These are phyloP conservation scores for Heliosperma pusillum DNA, from an alignment of 148 eudicot species.

Conservation along the genomic window DNA sequence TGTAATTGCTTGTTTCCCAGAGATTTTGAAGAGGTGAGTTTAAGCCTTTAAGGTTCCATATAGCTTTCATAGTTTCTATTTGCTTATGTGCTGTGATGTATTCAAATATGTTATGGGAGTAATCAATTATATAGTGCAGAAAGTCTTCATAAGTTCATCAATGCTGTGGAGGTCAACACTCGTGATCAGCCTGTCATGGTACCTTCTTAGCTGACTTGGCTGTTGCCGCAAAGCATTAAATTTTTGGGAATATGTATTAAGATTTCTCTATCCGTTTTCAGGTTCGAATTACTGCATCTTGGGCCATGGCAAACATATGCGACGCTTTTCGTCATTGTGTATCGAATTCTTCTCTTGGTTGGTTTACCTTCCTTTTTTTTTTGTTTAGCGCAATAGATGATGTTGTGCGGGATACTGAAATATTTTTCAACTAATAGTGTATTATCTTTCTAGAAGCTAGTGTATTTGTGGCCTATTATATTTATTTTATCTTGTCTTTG, in stretches of 20 bases:
- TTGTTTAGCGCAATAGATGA: not conserved
- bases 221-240: not conserved
- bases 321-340: slow-evolving; percentile 67
- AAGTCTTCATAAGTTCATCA: slow-evolving; percentile 59
- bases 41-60: slow-evolving; percentile 10
- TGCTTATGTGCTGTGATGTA: not conserved
- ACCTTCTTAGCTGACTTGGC: slow-evolving; percentile 9
- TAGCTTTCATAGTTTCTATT: not conserved
- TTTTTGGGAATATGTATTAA: not conserved
- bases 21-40: slow-evolving; percentile 53
- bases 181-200: slow-evolving; percentile 62
- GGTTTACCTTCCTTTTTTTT: slow-evolving; percentile 14
- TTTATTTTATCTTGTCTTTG: slow-evolving; percentile 17
- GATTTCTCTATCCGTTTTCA: slow-evolving; percentile 21
- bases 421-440: not conserved
- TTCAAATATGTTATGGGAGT: slow-evolving; percentile 14
- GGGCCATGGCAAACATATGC: slow-evolving; percentile 97
- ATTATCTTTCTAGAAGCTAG: not conserved
- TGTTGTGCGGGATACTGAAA: not conserved
- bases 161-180: slow-evolving; percentile 60
- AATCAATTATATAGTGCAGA: slow-evolving; percentile 52
- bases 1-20: slow-evolving; percentile 83
- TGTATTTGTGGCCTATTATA: slow-evolving; percentile 5
- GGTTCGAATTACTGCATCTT: slow-evolving; percentile 95
- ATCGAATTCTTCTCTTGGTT: slow-evolving; percentile 44